Percentiles rank a stretch among this genome's conserved stretches.
Evolutionary conservation across 768 basidiomycete genomes (phyloP).

Genomic region (Leccinum pellstonianum): DNA sequence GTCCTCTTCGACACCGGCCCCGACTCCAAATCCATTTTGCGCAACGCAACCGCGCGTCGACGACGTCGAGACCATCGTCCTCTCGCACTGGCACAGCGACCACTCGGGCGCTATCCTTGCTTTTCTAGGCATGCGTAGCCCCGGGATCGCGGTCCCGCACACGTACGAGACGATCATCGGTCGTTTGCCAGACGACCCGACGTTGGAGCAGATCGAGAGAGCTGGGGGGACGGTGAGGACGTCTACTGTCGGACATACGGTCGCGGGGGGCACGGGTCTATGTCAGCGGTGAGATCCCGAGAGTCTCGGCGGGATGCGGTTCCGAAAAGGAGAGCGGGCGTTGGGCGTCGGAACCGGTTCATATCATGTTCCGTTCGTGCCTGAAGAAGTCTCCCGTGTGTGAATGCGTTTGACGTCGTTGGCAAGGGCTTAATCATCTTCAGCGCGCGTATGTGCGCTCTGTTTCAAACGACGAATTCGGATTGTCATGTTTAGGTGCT

Average conservation of each 20-base stretch:
- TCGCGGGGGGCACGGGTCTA: constrained; percentile 62
- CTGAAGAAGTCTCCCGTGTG: background rate
- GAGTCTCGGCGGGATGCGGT: constrained; percentile 68
- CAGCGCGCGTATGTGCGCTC: constrained; percentile 51
- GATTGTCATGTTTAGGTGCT: constrained; percentile 41
- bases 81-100: constrained; percentile 81
- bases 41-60: too few relatives aligned
- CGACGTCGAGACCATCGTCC: constrained; percentile 57
- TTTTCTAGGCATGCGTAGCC: constrained; percentile 49
- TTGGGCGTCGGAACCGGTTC: constrained; percentile 50
- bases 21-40: constrained; percentile 59
- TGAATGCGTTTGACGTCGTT: constrained; percentile 59
- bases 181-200: constrained; percentile 67
- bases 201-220: constrained; percentile 59
- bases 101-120: constrained; percentile 73
- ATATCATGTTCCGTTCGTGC: background rate
- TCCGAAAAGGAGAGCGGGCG: constrained; percentile 38
- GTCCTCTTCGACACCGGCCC: constrained; percentile 85
- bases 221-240: constrained; percentile 60
- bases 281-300: constrained; percentile 79
- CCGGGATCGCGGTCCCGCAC: constrained; percentile 69
- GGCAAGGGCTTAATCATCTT: constrained; percentile 82
- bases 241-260: constrained; percentile 58
- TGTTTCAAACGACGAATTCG: background rate
- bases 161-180: constrained; percentile 54